Evolutionary conservation across 257 asterid species (phyloP).

Genomic region (Solanum tarijense): DNA sequence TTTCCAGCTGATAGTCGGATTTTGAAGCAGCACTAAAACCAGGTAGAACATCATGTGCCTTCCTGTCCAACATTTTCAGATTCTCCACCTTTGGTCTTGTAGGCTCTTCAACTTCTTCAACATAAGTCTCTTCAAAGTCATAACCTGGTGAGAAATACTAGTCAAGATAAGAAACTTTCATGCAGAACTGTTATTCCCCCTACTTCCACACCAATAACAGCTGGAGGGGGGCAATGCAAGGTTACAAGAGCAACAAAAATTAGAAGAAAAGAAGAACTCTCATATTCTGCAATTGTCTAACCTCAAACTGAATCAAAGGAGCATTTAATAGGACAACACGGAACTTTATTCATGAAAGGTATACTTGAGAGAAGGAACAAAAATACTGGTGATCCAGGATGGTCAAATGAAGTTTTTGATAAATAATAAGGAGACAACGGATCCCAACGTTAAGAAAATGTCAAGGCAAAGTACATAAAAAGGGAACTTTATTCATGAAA

Average conservation of each 20-base stretch:
- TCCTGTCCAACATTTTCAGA: slow-evolving; percentile 48
- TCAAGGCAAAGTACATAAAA: not conserved
- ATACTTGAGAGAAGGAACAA: not conserved
- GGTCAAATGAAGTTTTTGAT: not conserved
- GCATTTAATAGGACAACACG: not conserved
- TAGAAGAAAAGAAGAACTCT: not conserved
- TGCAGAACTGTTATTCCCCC: not conserved
- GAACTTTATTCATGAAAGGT: not conserved
- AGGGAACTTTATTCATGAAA: not conserved
- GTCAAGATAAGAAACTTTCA: slow-evolving; percentile 1
- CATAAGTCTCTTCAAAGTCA: slow-evolving; percentile 59
- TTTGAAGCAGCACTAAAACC: slow-evolving; percentile 73
- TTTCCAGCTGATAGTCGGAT: slow-evolving; percentile 49
- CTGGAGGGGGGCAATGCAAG: not conserved
- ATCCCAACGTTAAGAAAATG: not conserved
- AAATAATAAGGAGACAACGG: not conserved
- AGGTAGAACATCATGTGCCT: slow-evolving; percentile 46
- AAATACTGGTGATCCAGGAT: not conserved
- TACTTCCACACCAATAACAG: not conserved
- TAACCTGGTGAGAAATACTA: slow-evolving; percentile 42
- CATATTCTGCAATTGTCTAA: not conserved
- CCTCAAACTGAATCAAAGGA: not conserved
- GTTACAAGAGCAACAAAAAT: not conserved
- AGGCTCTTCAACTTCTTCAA: slow-evolving; percentile 88
- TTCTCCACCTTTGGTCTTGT: slow-evolving; percentile 35